Evolutionary conservation across 2,329 filamentous ascomycete species (phyloP).

Genomic region (Colletotrichum karsti): DNA sequence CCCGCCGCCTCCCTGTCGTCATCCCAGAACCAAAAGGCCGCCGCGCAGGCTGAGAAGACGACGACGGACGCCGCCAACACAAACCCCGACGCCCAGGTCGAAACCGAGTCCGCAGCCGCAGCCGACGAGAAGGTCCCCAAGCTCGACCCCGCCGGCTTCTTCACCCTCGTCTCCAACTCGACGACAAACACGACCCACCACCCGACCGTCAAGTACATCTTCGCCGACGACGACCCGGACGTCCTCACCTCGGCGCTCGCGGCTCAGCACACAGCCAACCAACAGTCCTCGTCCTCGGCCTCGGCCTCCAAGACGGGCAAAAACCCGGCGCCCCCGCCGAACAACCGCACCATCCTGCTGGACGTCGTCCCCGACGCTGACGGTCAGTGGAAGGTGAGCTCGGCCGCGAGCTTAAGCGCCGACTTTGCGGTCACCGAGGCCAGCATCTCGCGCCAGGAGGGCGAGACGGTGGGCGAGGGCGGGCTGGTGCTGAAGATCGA

Average conservation of each 20-base stretch:
- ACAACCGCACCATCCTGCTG: constrained; percentile 60
- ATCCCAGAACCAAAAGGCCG: constrained; percentile 3
- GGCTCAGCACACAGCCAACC: constrained; percentile 36
- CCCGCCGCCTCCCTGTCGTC: constrained; percentile 3
- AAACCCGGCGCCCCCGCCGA: constrained; percentile 29
- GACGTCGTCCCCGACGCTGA: constrained; percentile 57
- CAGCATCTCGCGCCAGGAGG: constrained; percentile 53
- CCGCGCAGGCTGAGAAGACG: not conserved
- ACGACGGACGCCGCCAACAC: not conserved
- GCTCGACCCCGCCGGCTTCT: constrained; percentile 56
- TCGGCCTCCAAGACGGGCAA: constrained; percentile 31
- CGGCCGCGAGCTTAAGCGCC: constrained; percentile 76
- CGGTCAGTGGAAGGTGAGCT: constrained; percentile 64
- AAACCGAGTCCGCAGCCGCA: not conserved
- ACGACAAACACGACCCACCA: constrained; percentile 80
- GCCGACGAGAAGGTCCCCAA: not conserved
- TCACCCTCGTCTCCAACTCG: constrained; percentile 82
- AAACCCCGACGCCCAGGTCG: not conserved
- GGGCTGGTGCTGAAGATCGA: constrained; percentile 70
- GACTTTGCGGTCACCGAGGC: constrained; percentile 72
- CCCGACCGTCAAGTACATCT: constrained; percentile 90
- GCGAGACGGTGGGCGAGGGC: constrained; percentile 29
- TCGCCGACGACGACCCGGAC: constrained; percentile 88
- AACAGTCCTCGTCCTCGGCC: constrained; percentile 33
- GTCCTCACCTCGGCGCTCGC: constrained; percentile 73